These are phyloP conservation scores for Lindgomyces ingoldianus DNA, from an alignment of 495 filamentous ascomycete genomes.

Conservation along the genomic window DNA sequence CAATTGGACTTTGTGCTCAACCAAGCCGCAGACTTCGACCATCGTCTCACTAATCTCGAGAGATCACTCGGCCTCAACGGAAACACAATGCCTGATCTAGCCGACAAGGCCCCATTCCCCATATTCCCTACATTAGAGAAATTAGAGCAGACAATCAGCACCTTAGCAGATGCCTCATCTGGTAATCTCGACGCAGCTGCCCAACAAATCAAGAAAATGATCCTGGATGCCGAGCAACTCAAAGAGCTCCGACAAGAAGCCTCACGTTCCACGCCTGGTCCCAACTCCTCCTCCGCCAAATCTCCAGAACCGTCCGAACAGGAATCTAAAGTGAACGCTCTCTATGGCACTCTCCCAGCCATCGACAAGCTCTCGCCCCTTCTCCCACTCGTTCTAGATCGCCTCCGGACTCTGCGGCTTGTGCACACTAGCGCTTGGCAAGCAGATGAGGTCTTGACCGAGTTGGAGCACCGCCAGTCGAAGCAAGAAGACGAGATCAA, in stretches of 20 bases:
- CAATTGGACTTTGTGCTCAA: slow-evolving; percentile 52
- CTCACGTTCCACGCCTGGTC: slow-evolving; percentile 33
- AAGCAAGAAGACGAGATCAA: slow-evolving; percentile 82
- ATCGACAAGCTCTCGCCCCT: slow-evolving; percentile 86
- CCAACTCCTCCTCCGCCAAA: neutral
- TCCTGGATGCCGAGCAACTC: slow-evolving; percentile 76
- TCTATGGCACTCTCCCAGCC: slow-evolving; percentile 85
- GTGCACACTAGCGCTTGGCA: slow-evolving; percentile 85
- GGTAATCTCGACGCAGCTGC: slow-evolving; percentile 73
- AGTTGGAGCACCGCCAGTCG: slow-evolving; percentile 74
- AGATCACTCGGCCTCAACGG: slow-evolving; percentile 75
- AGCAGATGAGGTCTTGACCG: slow-evolving; percentile 76
- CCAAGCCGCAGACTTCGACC: slow-evolving; percentile 85
- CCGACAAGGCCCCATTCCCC: slow-evolving; percentile 58
- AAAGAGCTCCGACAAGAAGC: slow-evolving; percentile 67
- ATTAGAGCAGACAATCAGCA: slow-evolving; percentile 70
- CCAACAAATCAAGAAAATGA: slow-evolving; percentile 69
- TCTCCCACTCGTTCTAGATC: slow-evolving; percentile 80
- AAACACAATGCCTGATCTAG: slow-evolving; percentile 64
- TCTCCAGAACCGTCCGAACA: slow-evolving; percentile 46
- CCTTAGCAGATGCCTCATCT: slow-evolving; percentile 63
- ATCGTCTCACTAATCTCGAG: slow-evolving; percentile 75
- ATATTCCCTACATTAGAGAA: slow-evolving; percentile 78
- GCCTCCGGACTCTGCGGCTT: slow-evolving; percentile 76
- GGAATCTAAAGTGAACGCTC: slow-evolving; percentile 82